phyloP scores from a whole-genome alignment of 73 alveolate genomes.

The Paramecium tetraurelia region DNA sequence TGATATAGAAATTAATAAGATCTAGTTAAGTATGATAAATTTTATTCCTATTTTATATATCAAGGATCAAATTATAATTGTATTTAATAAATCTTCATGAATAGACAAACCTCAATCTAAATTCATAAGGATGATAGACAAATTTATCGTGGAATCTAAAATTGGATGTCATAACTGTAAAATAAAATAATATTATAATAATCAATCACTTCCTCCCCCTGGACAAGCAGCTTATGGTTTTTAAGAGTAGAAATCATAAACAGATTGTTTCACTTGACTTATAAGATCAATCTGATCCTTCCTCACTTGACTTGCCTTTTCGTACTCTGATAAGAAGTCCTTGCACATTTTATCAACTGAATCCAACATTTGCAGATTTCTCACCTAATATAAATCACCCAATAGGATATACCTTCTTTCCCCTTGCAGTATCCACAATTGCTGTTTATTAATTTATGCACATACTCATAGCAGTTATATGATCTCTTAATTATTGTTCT shows the following conservation, averaged over 20 bases:
- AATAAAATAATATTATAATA: neutral
- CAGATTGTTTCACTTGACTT: neutral
- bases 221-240: conserved; percentile 22
- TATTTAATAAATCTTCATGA: neutral
- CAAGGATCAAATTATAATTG: neutral
- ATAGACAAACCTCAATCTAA: neutral
- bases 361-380: neutral
- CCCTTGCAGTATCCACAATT: conserved; percentile 42
- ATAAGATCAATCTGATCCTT: conserved; percentile 37
- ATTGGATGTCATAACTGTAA: neutral
- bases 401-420: neutral
- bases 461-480: conserved; percentile 22
- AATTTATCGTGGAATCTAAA: neutral
- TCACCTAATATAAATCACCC: neutral
- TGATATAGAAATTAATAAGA: neutral
- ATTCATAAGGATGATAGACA: too few species aligned
- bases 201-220: neutral
- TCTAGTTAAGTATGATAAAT: neutral
- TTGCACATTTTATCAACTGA: conserved; percentile 17
- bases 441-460: conserved; percentile 35
- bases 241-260: neutral
- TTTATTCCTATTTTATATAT: neutral
- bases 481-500: conserved; percentile 51
- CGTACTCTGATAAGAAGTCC: conserved; percentile 6
- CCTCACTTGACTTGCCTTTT: conserved; percentile 39